phyloP scores from a whole-genome alignment of 2,329 filamentous ascomycete genomes.

The Fusarium nisikadoi region DNA sequence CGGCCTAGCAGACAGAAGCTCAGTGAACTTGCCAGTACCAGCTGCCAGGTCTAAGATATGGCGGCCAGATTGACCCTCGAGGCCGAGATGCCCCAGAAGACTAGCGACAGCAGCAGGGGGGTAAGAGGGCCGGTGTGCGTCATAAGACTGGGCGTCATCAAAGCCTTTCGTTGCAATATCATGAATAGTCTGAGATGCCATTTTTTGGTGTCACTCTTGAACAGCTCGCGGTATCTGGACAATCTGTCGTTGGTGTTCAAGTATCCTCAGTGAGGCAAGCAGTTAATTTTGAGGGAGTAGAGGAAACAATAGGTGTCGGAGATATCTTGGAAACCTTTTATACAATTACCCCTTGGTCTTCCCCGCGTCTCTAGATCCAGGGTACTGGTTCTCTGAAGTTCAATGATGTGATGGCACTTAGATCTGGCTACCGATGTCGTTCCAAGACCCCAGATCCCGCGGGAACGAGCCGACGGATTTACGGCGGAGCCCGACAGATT shows the following conservation, averaged over 20 bases:
- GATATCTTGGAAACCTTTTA: conserved; percentile 26
- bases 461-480: conserved; percentile 37
- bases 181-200: conserved; percentile 59
- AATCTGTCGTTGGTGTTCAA: background rate
- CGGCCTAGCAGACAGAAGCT: conserved; percentile 65
- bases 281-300: background rate
- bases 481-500: conserved; percentile 14
- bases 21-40: conserved; percentile 78
- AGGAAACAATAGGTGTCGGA: background rate
- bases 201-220: conserved; percentile 9
- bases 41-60: conserved; percentile 72
- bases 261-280: background rate
- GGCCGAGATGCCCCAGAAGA: conserved; percentile 65
- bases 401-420: conserved; percentile 30
- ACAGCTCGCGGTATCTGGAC: conserved; percentile 6
- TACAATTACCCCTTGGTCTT: conserved; percentile 16
- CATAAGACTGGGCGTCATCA: conserved; percentile 71
- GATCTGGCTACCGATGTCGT: conserved; percentile 19
- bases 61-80: conserved; percentile 59
- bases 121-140: conserved; percentile 75
- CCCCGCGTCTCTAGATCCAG: conserved; percentile 23
- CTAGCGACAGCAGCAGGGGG: conserved; percentile 65
- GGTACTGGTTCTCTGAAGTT: conserved; percentile 1
- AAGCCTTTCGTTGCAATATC: conserved; percentile 67
- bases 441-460: conserved; percentile 10